Conservation (phyloP, 768 basidiomycete species). For the Amylocystis lapponica region DNA sequence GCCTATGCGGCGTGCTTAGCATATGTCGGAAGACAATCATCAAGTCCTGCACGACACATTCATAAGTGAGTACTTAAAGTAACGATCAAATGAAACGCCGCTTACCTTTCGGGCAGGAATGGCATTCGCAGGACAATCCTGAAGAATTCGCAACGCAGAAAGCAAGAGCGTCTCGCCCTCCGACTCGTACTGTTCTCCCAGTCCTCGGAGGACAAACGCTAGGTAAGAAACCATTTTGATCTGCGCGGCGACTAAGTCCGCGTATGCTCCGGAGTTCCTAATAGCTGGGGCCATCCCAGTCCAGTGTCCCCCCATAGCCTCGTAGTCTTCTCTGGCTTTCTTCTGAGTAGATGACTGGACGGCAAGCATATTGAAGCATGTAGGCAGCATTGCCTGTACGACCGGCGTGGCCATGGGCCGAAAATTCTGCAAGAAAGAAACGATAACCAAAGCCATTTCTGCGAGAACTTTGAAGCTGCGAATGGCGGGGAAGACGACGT, state of each 20-base stretch:
- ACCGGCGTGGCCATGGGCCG: conserved; percentile 56
- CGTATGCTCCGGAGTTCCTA: conserved; percentile 65
- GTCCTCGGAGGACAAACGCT: conserved; percentile 79
- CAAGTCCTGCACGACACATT: conserved; percentile 54
- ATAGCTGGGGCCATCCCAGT: conserved; percentile 76
- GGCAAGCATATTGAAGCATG: conserved; percentile 75
- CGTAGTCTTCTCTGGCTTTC: conserved; percentile 68
- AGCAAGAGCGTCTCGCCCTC: conserved; percentile 80
- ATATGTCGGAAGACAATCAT: conserved; percentile 92
- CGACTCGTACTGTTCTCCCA: conserved; percentile 55
- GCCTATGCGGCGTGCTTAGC: conserved; percentile 69
- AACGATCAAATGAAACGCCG: conserved; percentile 1
- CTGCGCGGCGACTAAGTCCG: conserved; percentile 82
- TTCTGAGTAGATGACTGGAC: conserved; percentile 80
- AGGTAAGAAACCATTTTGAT: conserved; percentile 95
- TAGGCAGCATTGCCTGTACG: conserved; percentile 63
- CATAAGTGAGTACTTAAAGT: not conserved
- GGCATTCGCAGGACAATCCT: conserved; percentile 88
- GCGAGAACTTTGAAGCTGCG: conserved; percentile 91
- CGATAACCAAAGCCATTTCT: conserved; percentile 90
- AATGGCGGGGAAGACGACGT: conserved; percentile 59
- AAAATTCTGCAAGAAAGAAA: conserved; percentile 83
- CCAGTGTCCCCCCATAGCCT: conserved; percentile 80
- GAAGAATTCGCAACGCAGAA: conserved; percentile 78
- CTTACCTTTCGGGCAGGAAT: conserved; percentile 75